phyloP scores from a whole-genome alignment of 1,284 basidiomycete genomes.

The Cutaneotrichosporon sp. region DNA sequence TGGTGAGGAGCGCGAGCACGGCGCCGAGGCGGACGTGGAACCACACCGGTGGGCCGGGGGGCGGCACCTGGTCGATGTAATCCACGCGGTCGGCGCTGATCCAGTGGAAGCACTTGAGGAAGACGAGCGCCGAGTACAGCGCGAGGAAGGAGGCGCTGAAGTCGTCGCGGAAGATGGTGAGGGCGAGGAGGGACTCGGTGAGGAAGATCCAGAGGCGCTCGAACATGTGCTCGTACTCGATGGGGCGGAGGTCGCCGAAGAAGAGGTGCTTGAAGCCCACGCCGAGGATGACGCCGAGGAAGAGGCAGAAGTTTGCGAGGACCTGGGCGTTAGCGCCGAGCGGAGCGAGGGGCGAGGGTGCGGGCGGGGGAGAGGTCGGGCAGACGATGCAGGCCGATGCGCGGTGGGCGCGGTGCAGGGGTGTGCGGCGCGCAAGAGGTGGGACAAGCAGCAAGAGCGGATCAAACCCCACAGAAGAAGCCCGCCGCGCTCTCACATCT shows the following conservation, averaged over 20 bases:
- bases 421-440: no score
- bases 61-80: slow-evolving; percentile 96
- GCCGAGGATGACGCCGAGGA: slow-evolving; percentile 73
- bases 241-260: slow-evolving; percentile 84
- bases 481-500: no score
- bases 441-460: no score
- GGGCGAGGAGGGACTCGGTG: slow-evolving; percentile 90
- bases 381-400: no score
- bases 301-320: slow-evolving; percentile 85
- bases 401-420: no score
- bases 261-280: slow-evolving; percentile 81
- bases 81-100: slow-evolving; percentile 91
- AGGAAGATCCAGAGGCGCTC: slow-evolving; percentile 97
- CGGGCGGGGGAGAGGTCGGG: not conserved
- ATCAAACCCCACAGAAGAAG: no score
- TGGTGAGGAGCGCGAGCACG: slow-evolving; percentile 41
- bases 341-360: no score
- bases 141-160: slow-evolving; percentile 89
- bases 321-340: slow-evolving; percentile 60
- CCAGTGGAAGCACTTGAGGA: slow-evolving; percentile 98
- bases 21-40: slow-evolving; percentile 83
- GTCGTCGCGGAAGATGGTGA: slow-evolving; percentile 92
- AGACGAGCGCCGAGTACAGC: slow-evolving; percentile 89
- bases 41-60: slow-evolving; percentile 73
- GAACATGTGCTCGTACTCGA: slow-evolving; percentile 93